Evolutionary conservation across 2,329 filamentous ascomycete genomes (phyloP), one percentile per base, ranked within the genome.

Genomic region (Apiospora koreana): DNA sequence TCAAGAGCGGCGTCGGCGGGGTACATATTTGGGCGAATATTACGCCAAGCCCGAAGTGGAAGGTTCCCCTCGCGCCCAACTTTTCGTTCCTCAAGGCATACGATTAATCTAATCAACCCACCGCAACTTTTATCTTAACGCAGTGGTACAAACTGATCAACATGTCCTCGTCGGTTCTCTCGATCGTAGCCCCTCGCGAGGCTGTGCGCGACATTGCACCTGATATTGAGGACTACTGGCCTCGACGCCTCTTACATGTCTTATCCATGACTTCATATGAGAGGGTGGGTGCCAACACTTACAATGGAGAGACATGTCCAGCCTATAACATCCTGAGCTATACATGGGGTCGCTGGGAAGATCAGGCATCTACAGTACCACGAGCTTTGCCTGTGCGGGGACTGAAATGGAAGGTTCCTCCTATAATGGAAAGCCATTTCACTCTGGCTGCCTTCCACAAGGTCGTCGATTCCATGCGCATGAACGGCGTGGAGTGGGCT

Each of bases 301-400:
- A 70, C 48, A 10, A 18, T 14, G 46, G 18, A 31, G 48, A 38
- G n/a, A 41, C 16, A 10, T 65, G 68, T 23, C 69, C 69, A 3
- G 21, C 23, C 16, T 70, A 70, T 28, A 65, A 65, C 48, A 67
- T 68, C 14, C 23, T 68, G 12, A 68, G 65, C 31, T 70, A 70
- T 48, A 70, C 69, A 3, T 70, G 65, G 69, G 69, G 69, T 1
- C 65, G 69, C 23, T 68, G 65, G 65, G 38, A 38, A 28, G 54
- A 28, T 5, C 8, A 35, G 3, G 35, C 35, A 35, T 8, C 35
- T 8, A 35, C 35, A 35, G 35, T 35, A 35, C 35, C 35, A 35
- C 3, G 35, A 8, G 8, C 35, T 35, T 35, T 35, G 35, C 35
- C 35, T 35, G 41, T 69, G 16, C 23, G 16, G 2, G 54, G 54